Evolutionary conservation across 2,329 filamentous ascomycete genomes (phyloP).

Genomic region (Juglanconis oblonga): DNA sequence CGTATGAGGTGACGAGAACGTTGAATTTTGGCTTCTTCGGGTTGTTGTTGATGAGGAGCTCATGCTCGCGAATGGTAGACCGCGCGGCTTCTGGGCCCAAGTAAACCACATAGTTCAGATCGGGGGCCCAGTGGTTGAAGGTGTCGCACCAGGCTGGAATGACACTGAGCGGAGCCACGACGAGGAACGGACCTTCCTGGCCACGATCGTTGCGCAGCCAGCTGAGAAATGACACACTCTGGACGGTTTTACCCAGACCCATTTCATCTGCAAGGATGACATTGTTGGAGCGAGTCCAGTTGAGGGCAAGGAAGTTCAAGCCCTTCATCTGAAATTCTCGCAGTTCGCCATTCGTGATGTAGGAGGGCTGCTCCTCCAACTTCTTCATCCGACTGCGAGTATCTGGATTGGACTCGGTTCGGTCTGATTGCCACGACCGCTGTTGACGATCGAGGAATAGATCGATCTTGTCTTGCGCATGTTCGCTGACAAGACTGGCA

Average conservation of each 20-base stretch:
- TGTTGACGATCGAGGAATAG: constrained; percentile 82
- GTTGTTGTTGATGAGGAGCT: constrained; percentile 83
- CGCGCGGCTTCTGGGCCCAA: constrained; percentile 85
- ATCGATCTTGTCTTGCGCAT: constrained; percentile 87
- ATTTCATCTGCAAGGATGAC: constrained; percentile 98
- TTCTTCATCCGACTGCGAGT: constrained; percentile 73
- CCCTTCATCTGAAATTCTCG: constrained; percentile 92
- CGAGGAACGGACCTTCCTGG: constrained; percentile 92
- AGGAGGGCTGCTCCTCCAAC: constrained; percentile 78
- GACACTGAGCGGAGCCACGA: constrained; percentile 94
- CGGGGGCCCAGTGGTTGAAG: constrained; percentile 93
- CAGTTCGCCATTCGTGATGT: constrained; percentile 80
- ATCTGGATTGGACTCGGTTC: constrained; percentile 69
- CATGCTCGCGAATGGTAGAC: constrained; percentile 83
- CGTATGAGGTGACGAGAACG: constrained; percentile 95
- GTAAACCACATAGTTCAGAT: constrained; percentile 96
- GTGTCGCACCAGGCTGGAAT: constrained; percentile 99
- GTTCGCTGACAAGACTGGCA: constrained; percentile 68
- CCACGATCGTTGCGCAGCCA: constrained; percentile 88
- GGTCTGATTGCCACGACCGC: constrained; percentile 77
- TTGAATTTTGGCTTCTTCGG: constrained; percentile 92
- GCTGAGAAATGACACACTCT: constrained; percentile 94
- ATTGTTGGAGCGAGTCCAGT: constrained; percentile 92
- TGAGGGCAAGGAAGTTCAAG: constrained; percentile 91
- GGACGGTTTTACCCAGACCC: constrained; percentile 96